Percentiles rank a stretch among this genome's conserved stretches.
Evolutionary conservation across 208 protist species (phyloP).

Genomic region (Crithidia thermophila): DNA sequence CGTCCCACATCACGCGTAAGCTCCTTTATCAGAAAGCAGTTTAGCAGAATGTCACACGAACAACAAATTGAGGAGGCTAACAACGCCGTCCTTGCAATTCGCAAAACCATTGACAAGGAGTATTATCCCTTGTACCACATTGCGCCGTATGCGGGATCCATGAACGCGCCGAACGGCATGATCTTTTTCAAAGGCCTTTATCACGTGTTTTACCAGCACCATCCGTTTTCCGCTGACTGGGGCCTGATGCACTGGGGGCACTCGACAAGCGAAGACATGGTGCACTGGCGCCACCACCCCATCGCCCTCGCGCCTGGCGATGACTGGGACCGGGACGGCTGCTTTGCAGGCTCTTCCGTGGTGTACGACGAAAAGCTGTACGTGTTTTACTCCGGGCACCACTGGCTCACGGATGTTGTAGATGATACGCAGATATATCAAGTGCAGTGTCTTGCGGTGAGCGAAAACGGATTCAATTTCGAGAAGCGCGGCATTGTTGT

Average conservation of each 20-base stretch:
- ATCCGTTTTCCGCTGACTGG: slow-evolving; percentile 46
- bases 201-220: slow-evolving; percentile 69
- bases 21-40: no score
- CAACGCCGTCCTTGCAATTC: slow-evolving; percentile 40
- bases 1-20: background rate
- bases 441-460: slow-evolving; percentile 71
- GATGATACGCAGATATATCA: slow-evolving; percentile 58
- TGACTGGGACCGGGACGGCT: slow-evolving; percentile 65
- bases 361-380: slow-evolving; percentile 62
- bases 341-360: slow-evolving; percentile 50
- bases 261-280: slow-evolving; percentile 58
- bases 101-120: slow-evolving; percentile 43
- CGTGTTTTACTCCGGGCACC: slow-evolving; percentile 68
- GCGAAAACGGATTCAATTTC: slow-evolving; percentile 68
- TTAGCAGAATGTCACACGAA: slow-evolving; percentile 41
- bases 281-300: slow-evolving; percentile 67
- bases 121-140: slow-evolving; percentile 65
- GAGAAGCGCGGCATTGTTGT: slow-evolving; percentile 71
- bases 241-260: slow-evolving; percentile 74
- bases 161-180: slow-evolving; percentile 54
- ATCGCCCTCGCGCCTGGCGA: slow-evolving; percentile 62
- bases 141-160: slow-evolving; percentile 52
- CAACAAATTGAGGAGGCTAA: slow-evolving; percentile 44
- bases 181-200: slow-evolving; percentile 61
- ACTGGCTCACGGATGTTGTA: slow-evolving; percentile 50